These are phyloP conservation scores for Ustilago loliicola DNA, from an alignment of 1,284 basidiomycete genomes.

Conservation along the genomic window DNA sequence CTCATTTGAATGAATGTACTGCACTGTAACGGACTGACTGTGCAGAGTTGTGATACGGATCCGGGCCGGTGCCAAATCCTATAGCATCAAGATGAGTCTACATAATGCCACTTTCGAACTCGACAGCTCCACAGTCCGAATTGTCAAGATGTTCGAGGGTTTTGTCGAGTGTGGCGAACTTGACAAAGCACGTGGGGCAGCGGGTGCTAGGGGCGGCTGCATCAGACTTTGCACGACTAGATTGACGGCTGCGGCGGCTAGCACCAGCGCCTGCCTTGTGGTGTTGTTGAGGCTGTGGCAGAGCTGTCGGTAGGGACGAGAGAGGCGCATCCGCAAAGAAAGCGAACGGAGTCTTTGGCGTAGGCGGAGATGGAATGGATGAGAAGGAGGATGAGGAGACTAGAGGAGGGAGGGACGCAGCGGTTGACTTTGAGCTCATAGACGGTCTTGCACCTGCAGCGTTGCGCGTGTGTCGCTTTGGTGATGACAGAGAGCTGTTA, in stretches of 20 bases:
- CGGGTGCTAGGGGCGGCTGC: constrained; percentile 28
- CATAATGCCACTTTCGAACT: constrained; percentile 44
- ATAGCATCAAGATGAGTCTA: constrained; percentile 12
- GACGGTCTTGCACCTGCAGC: background rate
- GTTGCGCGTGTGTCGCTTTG: constrained; percentile 1
- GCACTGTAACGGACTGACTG: no score
- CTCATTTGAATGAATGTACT: no score
- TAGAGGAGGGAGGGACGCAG: constrained; percentile 15
- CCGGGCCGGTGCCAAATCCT: background rate
- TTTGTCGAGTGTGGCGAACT: constrained; percentile 35
- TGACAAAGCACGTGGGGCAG: constrained; percentile 42
- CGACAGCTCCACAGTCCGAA: constrained; percentile 46
- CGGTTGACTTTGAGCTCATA: constrained; percentile 5
- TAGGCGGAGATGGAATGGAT: constrained; percentile 16
- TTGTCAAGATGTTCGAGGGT: constrained; percentile 37
- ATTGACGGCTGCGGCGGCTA: constrained; percentile 17
- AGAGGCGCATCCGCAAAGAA: constrained; percentile 25
- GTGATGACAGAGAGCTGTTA: background rate
- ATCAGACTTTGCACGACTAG: constrained; percentile 34
- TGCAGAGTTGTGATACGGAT: background rate
- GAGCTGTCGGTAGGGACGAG: constrained; percentile 6
- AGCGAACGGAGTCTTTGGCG: constrained; percentile 22
- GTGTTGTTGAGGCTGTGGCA: constrained; percentile 9
- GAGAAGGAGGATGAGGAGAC: constrained; percentile 21
- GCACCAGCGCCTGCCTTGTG: constrained; percentile 12